Conservation (phyloP, 495 filamentous ascomycete species). For the Penicillium herquei region DNA sequence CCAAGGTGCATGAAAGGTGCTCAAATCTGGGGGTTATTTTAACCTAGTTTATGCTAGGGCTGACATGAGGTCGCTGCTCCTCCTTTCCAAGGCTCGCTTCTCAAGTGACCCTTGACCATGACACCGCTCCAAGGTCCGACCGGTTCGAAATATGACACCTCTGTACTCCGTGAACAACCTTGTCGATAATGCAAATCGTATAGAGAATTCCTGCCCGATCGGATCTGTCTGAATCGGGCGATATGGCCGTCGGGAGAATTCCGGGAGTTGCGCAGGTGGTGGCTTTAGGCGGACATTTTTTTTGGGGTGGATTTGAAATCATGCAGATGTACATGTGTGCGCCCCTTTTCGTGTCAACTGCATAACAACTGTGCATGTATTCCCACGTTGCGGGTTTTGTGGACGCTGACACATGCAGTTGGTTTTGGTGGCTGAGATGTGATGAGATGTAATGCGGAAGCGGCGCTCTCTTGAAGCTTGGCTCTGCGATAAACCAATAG, state of each 20-base stretch:
- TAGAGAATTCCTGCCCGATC: not conserved
- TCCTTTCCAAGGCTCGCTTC: not conserved
- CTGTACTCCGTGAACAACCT: not conserved
- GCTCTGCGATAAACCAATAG: slow-evolving; percentile 1
- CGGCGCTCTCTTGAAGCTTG: slow-evolving; percentile 7
- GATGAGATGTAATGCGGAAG: slow-evolving; percentile 3
- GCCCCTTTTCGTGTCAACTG: too few species aligned
- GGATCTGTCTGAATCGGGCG: not conserved
- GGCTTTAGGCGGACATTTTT: not conserved
- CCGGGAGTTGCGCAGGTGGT: not conserved
- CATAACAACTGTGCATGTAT: too few species aligned
- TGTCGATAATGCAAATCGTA: not conserved
- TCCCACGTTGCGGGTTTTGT: not conserved
- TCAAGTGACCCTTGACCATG: not conserved
- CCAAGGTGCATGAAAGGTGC: not conserved
- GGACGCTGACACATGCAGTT: too few species aligned
- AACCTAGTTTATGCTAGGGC: not conserved
- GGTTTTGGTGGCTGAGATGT: not conserved
- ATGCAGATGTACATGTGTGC: too few species aligned
- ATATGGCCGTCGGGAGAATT: not conserved
- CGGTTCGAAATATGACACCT: not conserved
- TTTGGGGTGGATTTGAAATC: too few species aligned
- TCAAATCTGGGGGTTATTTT: not conserved
- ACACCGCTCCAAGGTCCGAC: not conserved
- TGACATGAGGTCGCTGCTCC: not conserved